Conservation (phyloP, 2,329 filamentous ascomycete genomes). For the Apiospora marii region DNA sequence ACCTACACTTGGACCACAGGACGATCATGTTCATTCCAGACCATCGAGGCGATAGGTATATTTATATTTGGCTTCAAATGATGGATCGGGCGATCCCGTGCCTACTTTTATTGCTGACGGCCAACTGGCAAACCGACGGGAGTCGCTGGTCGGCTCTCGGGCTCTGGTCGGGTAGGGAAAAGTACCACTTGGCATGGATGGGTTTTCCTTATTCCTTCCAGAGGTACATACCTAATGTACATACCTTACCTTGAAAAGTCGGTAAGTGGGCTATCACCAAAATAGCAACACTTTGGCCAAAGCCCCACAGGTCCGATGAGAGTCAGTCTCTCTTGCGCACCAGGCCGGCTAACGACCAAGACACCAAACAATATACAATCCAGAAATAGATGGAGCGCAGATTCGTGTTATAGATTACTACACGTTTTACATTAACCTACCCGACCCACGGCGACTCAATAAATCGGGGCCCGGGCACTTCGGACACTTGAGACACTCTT, state of each 20-base stretch:
- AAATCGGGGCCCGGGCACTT: constrained; percentile 8
- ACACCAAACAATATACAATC: neutral
- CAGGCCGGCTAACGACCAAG: neutral
- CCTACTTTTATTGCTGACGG: constrained; percentile 3
- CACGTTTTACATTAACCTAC: constrained; percentile 8
- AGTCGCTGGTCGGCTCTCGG: neutral
- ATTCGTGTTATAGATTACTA: constrained; percentile 17
- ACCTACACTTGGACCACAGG: neutral
- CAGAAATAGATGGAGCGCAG: constrained; percentile 13
- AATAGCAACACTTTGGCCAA: neutral
- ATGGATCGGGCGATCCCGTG: constrained; percentile 19
- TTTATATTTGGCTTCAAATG: constrained; percentile 8
- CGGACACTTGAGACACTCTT: constrained; percentile 2
- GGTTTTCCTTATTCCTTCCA: too few species aligned
- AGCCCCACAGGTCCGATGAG: neutral
- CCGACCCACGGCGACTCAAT: constrained; percentile 3
- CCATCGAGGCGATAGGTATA: neutral
- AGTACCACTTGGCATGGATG: neutral
- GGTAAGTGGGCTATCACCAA: neutral
- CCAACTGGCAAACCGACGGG: neutral
- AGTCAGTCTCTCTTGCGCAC: neutral
- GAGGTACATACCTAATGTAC: neutral
- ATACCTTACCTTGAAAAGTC: neutral
- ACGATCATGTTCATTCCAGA: neutral
- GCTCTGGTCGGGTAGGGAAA: neutral